Percentiles rank a stretch among this genome's conserved stretches.
Evolutionary conservation across 345 rosid genomes (phyloP).

Genomic region (Camelina sativa): DNA sequence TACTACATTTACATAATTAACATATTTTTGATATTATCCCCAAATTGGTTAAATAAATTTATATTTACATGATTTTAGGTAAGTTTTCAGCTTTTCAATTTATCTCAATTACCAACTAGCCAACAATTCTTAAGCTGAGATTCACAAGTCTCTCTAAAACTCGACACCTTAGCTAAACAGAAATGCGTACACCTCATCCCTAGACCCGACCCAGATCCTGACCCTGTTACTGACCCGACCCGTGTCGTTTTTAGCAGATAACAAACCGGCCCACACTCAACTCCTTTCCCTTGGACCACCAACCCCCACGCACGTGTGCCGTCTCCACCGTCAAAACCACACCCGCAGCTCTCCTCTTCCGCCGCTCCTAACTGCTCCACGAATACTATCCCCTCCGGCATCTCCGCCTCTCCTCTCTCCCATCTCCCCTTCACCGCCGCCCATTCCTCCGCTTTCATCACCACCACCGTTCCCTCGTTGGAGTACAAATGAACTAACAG

Average conservation of each 20-base stretch:
- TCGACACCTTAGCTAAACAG: slow-evolving; percentile 64
- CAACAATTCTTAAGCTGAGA: slow-evolving; percentile 71
- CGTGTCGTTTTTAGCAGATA: slow-evolving; percentile 73
- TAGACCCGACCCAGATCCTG: slow-evolving; percentile 53
- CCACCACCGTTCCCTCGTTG: slow-evolving; percentile 38
- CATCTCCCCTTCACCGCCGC: slow-evolving; percentile 36
- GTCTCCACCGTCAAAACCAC: slow-evolving; percentile 55
- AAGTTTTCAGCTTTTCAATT: too few relatives aligned
- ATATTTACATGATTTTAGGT: background rate
- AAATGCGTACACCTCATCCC: slow-evolving; percentile 70
- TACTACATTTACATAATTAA: too few relatives aligned
- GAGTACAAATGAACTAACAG: slow-evolving; percentile 35
- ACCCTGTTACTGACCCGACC: slow-evolving; percentile 48
- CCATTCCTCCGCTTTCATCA: slow-evolving; percentile 48
- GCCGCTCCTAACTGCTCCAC: slow-evolving; percentile 41
- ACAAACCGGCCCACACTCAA: slow-evolving; percentile 57
- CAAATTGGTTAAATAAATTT: background rate
- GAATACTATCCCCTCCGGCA: slow-evolving; percentile 45
- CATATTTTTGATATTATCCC: background rate
- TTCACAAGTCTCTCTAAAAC: slow-evolving; percentile 56
- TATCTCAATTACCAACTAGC: slow-evolving; percentile 44
- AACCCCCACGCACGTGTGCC: slow-evolving; percentile 73
- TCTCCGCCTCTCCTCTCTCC: slow-evolving; percentile 47
- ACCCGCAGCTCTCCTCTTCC: slow-evolving; percentile 48
- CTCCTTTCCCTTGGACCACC: slow-evolving; percentile 75